phyloP scores from a whole-genome alignment of 495 filamentous ascomycete genomes.

The Neurospora hispaniola region DNA sequence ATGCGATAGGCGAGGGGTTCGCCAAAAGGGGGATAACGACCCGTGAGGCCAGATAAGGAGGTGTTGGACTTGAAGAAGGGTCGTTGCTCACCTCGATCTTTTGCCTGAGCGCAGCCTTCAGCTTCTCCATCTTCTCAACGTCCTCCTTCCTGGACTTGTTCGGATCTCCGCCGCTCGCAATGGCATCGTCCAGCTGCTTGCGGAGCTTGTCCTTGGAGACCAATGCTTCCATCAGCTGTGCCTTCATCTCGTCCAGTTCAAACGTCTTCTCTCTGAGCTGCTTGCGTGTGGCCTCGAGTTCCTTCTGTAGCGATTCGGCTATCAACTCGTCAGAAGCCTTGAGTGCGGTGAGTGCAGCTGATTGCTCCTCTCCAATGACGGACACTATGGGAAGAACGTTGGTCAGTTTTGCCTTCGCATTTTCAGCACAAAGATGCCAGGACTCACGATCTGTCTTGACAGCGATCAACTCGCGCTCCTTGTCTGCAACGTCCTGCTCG shows the following conservation, averaged over 20 bases:
- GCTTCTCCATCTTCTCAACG: conserved; percentile 41
- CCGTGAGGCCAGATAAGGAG: conserved; percentile 3
- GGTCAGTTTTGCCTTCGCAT: conserved; percentile 1
- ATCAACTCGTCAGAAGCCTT: conserved; percentile 44
- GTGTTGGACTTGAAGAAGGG: conserved; percentile 3
- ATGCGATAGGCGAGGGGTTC: background rate
- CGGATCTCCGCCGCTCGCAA: conserved; percentile 7
- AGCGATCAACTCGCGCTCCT: conserved; percentile 35
- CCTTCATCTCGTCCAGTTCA: conserved; percentile 39
- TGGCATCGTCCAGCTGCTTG: conserved; percentile 35
- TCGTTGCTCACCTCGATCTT: conserved; percentile 35
- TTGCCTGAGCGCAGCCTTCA: conserved; percentile 34
- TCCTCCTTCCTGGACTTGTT: conserved; percentile 35
- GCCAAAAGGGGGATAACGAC: background rate
- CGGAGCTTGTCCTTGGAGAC: conserved; percentile 44
- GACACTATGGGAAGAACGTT: conserved; percentile 25
- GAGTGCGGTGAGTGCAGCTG: conserved; percentile 37
- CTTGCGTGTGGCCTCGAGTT: conserved; percentile 37
- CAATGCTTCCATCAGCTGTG: conserved; percentile 39
- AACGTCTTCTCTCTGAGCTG: conserved; percentile 29
- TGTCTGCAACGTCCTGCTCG: conserved; percentile 32
- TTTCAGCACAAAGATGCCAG: background rate
- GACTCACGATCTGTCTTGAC: conserved; percentile 27
- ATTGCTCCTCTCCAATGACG: conserved; percentile 36
- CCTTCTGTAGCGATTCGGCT: conserved; percentile 37